Evolutionary conservation across 2,329 filamentous ascomycete genomes (phyloP).

Genomic region (Fusarium staphyleae): DNA sequence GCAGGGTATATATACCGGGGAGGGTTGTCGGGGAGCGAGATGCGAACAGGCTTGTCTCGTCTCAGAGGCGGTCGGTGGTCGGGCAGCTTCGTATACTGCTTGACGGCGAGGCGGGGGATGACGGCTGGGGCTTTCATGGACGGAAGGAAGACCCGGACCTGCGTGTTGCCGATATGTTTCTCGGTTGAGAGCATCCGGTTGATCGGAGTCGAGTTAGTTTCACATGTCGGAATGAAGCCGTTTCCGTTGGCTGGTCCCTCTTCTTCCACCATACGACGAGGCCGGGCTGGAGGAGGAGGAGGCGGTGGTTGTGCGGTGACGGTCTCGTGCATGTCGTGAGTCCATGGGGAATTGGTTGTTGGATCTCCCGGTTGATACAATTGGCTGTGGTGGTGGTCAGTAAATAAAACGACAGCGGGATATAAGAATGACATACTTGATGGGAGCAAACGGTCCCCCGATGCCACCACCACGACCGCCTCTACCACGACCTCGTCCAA

Average conservation of each 20-base stretch:
- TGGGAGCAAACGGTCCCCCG: constrained; percentile 64
- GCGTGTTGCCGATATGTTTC: constrained; percentile 81
- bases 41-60: constrained; percentile 93
- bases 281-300: constrained; percentile 44
- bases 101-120: constrained; percentile 80
- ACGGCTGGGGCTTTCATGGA: constrained; percentile 74
- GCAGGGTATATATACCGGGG: constrained; percentile 93
- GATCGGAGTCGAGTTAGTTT: constrained; percentile 68
- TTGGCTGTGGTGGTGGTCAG: constrained; percentile 45
- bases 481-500: constrained; percentile 70
- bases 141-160: constrained; percentile 82
- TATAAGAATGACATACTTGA: constrained; percentile 62
- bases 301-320: constrained; percentile 56
- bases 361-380: constrained; percentile 61
- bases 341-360: constrained; percentile 79
- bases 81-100: constrained; percentile 91
- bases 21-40: constrained; percentile 81
- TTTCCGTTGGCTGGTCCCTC: constrained; percentile 63
- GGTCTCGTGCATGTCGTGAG: constrained; percentile 91
- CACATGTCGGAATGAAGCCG: constrained; percentile 62
- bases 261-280: constrained; percentile 52
- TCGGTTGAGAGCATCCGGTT: constrained; percentile 84
- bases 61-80: constrained; percentile 93
- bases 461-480: constrained; percentile 66
- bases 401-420: constrained; percentile 4